These are phyloP conservation scores for Nicotiana tomentosiformis DNA, from an alignment of 257 asterid genomes.

Conservation along the genomic window DNA sequence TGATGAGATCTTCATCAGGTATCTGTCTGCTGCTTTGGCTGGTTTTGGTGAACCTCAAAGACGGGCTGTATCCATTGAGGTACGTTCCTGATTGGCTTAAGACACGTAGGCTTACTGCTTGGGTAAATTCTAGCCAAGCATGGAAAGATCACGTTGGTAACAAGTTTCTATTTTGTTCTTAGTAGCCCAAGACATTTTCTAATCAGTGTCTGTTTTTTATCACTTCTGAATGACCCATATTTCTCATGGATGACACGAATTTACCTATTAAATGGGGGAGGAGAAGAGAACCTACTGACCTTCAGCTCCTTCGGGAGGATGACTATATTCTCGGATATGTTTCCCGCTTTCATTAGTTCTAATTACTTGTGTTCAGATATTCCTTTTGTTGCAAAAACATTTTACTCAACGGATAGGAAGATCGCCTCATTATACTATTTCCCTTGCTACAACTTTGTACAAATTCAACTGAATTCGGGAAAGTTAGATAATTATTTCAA, in stretches of 20 bases:
- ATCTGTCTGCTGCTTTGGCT: constrained; percentile 58
- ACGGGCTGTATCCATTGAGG: constrained; percentile 90
- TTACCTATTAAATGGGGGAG: too few species aligned
- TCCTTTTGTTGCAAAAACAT: background rate
- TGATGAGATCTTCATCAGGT: constrained; percentile 35
- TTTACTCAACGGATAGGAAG: background rate
- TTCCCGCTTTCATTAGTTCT: background rate
- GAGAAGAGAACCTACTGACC: too few species aligned
- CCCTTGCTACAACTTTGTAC: background rate
- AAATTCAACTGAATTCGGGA: background rate
- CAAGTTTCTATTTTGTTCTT: background rate
- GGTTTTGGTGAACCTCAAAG: constrained; percentile 84
- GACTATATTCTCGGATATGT: background rate
- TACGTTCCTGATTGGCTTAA: constrained; percentile 5
- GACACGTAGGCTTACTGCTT: background rate
- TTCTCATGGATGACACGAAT: background rate
- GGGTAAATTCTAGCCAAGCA: background rate
- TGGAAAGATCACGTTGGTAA: background rate
- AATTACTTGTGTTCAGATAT: background rate
- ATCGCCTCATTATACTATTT: background rate
- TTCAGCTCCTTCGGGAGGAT: too few species aligned
- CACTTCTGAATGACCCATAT: background rate
- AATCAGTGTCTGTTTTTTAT: background rate
- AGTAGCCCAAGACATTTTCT: background rate
- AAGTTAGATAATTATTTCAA: background rate